Evolutionary conservation across 805 yeast species (phyloP).

Genomic region (Wickerhamomyces hampshirensis): DNA sequence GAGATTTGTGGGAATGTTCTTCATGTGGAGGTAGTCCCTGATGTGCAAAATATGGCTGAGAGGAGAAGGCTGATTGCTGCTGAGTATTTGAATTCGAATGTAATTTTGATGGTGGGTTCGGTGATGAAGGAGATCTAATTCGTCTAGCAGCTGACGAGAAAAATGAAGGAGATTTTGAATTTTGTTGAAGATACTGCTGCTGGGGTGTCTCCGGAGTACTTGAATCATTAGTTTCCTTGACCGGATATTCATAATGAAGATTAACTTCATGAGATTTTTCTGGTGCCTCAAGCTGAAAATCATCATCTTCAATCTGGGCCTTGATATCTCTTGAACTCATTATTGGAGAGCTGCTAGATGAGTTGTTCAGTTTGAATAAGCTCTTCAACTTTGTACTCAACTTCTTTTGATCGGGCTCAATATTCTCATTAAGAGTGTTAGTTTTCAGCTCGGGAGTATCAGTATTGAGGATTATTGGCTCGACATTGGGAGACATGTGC

Average conservation of each 20-base stretch:
- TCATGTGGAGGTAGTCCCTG: constrained; percentile 57
- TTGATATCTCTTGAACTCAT: constrained; percentile 9
- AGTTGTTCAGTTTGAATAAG: constrained; percentile 19
- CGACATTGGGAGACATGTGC: constrained; percentile 9
- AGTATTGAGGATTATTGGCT: constrained; percentile 5
- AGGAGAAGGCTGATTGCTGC: constrained; percentile 13
- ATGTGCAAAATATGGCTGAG: constrained; percentile 49
- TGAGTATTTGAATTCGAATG: constrained; percentile 1
- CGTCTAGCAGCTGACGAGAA: constrained; percentile 22
- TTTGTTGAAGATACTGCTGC: constrained; percentile 6
- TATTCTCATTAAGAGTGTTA: neutral
- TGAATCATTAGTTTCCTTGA: constrained; percentile 5
- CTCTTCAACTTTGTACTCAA: constrained; percentile 19
- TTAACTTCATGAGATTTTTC: constrained; percentile 10
- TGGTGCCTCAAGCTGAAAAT: constrained; percentile 13
- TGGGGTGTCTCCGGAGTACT: constrained; percentile 3
- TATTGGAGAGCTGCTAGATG: constrained; percentile 15
- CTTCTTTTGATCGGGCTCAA: constrained; percentile 11
- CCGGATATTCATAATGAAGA: constrained; percentile 9
- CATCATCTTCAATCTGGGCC: constrained; percentile 3
- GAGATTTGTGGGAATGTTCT: constrained; percentile 7
- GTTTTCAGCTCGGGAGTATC: constrained; percentile 5
- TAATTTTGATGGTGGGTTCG: constrained; percentile 20
- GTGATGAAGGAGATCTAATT: constrained; percentile 32
- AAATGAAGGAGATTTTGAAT: constrained; percentile 10